Evolutionary conservation across 2,329 filamentous ascomycete genomes (phyloP).

Genomic region (Aspergillus sp.): DNA sequence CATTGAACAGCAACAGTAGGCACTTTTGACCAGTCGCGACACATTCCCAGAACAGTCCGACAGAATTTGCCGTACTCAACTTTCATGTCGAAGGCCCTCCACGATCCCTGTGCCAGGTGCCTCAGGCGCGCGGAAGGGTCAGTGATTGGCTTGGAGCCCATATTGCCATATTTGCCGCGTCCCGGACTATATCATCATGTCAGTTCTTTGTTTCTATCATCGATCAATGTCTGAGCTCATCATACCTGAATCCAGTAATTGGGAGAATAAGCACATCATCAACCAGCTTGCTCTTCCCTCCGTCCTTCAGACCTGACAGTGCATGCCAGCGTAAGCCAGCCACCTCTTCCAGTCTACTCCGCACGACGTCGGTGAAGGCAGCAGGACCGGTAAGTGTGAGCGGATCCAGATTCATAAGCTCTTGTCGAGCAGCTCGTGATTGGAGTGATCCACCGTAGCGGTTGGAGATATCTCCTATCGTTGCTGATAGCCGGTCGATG

Average conservation of each 20-base stretch:
- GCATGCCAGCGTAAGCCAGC: slow-evolving; percentile 35
- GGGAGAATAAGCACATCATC: slow-evolving; percentile 36
- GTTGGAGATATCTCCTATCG: neutral
- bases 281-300: slow-evolving; percentile 31
- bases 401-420: slow-evolving; percentile 25
- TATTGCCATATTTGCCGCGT: slow-evolving; percentile 31
- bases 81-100: slow-evolving; percentile 29
- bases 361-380: slow-evolving; percentile 31
- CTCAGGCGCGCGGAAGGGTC: slow-evolving; percentile 31
- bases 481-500: slow-evolving; percentile 23
- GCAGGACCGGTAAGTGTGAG: slow-evolving; percentile 33
- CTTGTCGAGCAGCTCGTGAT: slow-evolving; percentile 16
- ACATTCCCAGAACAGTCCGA: slow-evolving; percentile 34
- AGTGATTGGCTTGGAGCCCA: slow-evolving; percentile 35
- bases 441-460: neutral
- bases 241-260: slow-evolving; percentile 38
- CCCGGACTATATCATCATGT: slow-evolving; percentile 21
- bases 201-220: neutral
- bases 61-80: slow-evolving; percentile 37
- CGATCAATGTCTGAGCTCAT: too few species aligned
- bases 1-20: neutral
- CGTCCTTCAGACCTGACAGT: slow-evolving; percentile 32
- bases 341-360: slow-evolving; percentile 24
- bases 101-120: slow-evolving; percentile 34
- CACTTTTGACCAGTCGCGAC: slow-evolving; percentile 32